Evolutionary conservation across 306 rosid species (phyloP).

Genomic region (Vigna trinervia): DNA sequence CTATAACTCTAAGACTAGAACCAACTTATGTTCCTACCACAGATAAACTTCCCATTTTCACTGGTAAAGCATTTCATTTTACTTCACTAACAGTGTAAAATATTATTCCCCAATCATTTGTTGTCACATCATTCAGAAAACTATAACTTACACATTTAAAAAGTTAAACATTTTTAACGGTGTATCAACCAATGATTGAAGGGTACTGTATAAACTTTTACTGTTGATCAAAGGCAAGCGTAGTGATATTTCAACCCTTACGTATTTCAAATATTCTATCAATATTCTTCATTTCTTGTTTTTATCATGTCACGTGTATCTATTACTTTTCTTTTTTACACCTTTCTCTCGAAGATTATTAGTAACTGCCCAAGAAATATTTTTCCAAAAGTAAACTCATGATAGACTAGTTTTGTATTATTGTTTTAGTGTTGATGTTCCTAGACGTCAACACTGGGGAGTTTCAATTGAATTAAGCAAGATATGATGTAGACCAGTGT

Average conservation of each 20-base stretch:
- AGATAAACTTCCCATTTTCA: neutral
- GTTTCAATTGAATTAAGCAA: slow-evolving; percentile 4
- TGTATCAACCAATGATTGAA: slow-evolving; percentile 25
- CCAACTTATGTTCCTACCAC: neutral
- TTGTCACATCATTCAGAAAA: slow-evolving; percentile 10
- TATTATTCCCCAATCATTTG: slow-evolving; percentile 23
- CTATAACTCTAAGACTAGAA: slow-evolving; percentile 22
- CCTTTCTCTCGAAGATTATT: neutral
- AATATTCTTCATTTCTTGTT: neutral
- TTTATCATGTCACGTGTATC: neutral
- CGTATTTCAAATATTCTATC: neutral
- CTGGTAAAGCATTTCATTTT: slow-evolving; percentile 2
- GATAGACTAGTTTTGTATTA: slow-evolving; percentile 21
- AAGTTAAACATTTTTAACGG: neutral
- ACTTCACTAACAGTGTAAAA: neutral
- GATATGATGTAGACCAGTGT: slow-evolving; percentile 27
- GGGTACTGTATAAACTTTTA: neutral
- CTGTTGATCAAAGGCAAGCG: slow-evolving; percentile 3
- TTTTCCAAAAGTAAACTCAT: neutral
- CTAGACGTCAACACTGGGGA: slow-evolving; percentile 5
- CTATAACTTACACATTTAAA: neutral
- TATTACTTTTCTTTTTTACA: neutral
- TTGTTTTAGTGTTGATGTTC: slow-evolving; percentile 26
- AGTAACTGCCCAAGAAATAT: neutral
- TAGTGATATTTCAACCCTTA: neutral